Conservation (phyloP, 2,329 filamentous ascomycete species). For the Neonectria hederae region DNA sequence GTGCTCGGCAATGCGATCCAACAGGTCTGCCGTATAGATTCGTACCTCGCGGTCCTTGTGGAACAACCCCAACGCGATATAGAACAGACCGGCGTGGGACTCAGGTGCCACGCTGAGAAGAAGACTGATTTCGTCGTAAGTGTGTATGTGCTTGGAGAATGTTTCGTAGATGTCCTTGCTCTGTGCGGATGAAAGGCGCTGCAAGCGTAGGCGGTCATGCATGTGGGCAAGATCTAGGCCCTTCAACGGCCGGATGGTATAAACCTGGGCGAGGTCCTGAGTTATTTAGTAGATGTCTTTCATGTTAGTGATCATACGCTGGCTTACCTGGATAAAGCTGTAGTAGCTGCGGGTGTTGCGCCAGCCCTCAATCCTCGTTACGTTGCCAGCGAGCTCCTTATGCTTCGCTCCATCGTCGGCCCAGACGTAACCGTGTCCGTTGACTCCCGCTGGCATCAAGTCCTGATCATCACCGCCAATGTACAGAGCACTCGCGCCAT, state of each 20-base stretch:
- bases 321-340: slow-evolving; percentile 83
- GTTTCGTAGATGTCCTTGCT: slow-evolving; percentile 87
- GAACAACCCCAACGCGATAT: slow-evolving; percentile 88
- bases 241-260: slow-evolving; percentile 74
- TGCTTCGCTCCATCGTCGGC: slow-evolving; percentile 81
- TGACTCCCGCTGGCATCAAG: slow-evolving; percentile 64
- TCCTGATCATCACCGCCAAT: slow-evolving; percentile 81
- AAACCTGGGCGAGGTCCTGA: slow-evolving; percentile 72
- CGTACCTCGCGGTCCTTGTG: slow-evolving; percentile 87
- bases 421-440: slow-evolving; percentile 96
- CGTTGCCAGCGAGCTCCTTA: slow-evolving; percentile 89
- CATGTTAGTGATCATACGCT: too few species aligned
- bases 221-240: slow-evolving; percentile 90
- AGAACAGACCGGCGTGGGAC: slow-evolving; percentile 88
- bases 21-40: slow-evolving; percentile 77
- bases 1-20: slow-evolving; percentile 85
- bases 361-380: slow-evolving; percentile 95
- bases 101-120: slow-evolving; percentile 85
- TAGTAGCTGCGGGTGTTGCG: slow-evolving; percentile 95
- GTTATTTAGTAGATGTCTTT: slow-evolving; percentile 24
- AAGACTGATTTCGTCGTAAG: slow-evolving; percentile 87
- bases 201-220: slow-evolving; percentile 86
- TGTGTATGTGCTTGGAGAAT: slow-evolving; percentile 77
- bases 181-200: slow-evolving; percentile 79
- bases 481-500: slow-evolving; percentile 89